Evolutionary conservation across 768 basidiomycete genomes (phyloP), one percentile per base, ranked within the genome.

Genomic region (Mycena haematopus): DNA sequence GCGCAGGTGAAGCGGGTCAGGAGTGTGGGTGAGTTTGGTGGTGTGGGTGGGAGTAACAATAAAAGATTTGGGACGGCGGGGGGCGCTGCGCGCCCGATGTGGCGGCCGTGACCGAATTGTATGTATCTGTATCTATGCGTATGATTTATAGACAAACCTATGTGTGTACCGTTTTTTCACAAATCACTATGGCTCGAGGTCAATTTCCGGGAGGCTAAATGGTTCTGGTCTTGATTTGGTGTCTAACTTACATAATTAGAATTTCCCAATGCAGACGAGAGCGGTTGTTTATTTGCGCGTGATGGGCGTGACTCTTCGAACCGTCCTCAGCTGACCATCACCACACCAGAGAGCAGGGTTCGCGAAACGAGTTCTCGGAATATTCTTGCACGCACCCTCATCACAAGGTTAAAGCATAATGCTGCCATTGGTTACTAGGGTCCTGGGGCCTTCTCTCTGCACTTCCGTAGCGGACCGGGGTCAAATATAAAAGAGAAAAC

Each of bases 11-110:
- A 74, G 70, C 71, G 75, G 57, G 72, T 75, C 57, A 72, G 69
- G 71, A 80, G 78, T 60, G 72, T 75, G 10, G 76, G 73, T 7
- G 76, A 76, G 40, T 71, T 76, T 31, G 29, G 29, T 11, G 13
- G 36, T 67, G 73, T n/a, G n/a, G n/a, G 70, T 60, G 71, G 65
- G 53, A 68, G 66, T 40, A 61, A 40, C 31, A 58, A 51, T 24
- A 29, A 22, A 31, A 31, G 29, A 2, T 3, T 6, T 15, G 55
- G 55, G 42, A 24, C 46, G 46, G 52, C 35, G 9, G 62, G 51
- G 33, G 56, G 56, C 8, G 62, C 62, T 13, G 63, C 6, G 42
- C 63, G 63, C 44, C 63, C 63, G 53, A 46, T 49, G 49, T 65
- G 63, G 63, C 40, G 58, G n/a, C 62, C 62, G 35, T 64, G 63